phyloP scores from a whole-genome alignment of 140 eudicot genomes.

The Ambrosia hybrid region DNA sequence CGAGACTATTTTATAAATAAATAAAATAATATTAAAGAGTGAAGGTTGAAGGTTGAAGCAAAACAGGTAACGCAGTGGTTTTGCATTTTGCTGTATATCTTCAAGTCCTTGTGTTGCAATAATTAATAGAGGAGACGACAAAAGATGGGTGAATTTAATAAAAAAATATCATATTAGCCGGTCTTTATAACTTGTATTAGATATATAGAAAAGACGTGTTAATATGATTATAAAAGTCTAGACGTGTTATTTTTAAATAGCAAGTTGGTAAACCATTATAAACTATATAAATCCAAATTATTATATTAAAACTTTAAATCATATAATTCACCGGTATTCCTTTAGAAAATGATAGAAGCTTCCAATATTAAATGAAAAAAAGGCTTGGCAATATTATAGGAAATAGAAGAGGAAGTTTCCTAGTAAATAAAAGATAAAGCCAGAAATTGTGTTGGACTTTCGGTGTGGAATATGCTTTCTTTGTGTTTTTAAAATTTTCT shows the following conservation, averaged over 20 bases:
- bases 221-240: not conserved
- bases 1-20: too few species aligned
- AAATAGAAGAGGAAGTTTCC: not conserved
- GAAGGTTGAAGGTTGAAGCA: too few species aligned
- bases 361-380: too few species aligned
- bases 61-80: too few species aligned
- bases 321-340: too few species aligned
- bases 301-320: too few species aligned
- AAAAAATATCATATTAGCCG: not conserved
- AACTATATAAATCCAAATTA: too few species aligned
- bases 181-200: not conserved
- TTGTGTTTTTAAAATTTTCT: not conserved
- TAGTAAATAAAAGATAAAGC: not conserved
- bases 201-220: not conserved
- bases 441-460: conserved; percentile 28
- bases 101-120: too few species aligned
- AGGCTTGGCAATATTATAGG: too few species aligned
- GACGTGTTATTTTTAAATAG: not conserved
- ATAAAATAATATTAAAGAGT: too few species aligned
- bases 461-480: conserved; percentile 40
- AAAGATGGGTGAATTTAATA: not conserved
- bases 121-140: not conserved
- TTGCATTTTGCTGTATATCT: too few species aligned
- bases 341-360: too few species aligned
- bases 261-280: not conserved